Conservation (phyloP, 2,329 filamentous ascomycete species). For the Neospermospora avenae region DNA sequence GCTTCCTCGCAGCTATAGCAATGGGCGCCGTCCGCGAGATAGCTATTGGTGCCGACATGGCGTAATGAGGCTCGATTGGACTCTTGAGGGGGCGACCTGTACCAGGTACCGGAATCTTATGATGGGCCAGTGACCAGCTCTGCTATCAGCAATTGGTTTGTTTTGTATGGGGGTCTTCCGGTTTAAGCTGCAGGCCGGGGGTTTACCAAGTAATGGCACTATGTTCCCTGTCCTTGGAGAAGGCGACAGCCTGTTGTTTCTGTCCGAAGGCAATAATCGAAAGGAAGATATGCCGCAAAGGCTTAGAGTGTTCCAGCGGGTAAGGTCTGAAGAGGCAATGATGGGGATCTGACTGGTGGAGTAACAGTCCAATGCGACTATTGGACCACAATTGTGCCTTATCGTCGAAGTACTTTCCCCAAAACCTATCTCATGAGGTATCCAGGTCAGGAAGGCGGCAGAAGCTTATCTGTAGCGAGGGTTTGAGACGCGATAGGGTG, state of each 20-base stretch:
- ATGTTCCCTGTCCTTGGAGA: conserved; percentile 29
- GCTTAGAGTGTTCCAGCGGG: conserved; percentile 1
- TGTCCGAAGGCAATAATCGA: neutral
- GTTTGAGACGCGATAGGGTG: neutral
- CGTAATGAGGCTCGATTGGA: conserved; percentile 29
- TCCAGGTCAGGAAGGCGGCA: conserved; percentile 1
- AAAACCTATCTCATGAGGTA: conserved; percentile 10
- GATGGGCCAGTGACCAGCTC: conserved; percentile 28
- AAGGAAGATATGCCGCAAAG: conserved; percentile 1
- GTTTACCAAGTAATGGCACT: conserved; percentile 10
- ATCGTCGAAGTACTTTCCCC: conserved; percentile 24
- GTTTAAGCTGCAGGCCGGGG: conserved; percentile 24
- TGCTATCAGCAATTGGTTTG: conserved; percentile 23
- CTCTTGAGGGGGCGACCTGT: conserved; percentile 6
- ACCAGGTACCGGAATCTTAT: conserved; percentile 29
- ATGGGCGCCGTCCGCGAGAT: conserved; percentile 62
- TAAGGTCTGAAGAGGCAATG: conserved; percentile 19
- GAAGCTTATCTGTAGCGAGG: conserved; percentile 10
- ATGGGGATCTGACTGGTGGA: conserved; percentile 23
- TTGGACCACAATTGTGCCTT: neutral
- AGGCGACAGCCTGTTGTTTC: conserved; percentile 22
- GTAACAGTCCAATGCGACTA: neutral
- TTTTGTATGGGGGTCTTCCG: conserved; percentile 14
- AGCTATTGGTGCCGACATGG: conserved; percentile 45
- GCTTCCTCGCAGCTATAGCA: conserved; percentile 61